Evolutionary conservation across 2,329 filamentous ascomycete genomes (phyloP), one percentile per base, ranked within the genome.

Genomic region (Mycogone perniciosa): DNA sequence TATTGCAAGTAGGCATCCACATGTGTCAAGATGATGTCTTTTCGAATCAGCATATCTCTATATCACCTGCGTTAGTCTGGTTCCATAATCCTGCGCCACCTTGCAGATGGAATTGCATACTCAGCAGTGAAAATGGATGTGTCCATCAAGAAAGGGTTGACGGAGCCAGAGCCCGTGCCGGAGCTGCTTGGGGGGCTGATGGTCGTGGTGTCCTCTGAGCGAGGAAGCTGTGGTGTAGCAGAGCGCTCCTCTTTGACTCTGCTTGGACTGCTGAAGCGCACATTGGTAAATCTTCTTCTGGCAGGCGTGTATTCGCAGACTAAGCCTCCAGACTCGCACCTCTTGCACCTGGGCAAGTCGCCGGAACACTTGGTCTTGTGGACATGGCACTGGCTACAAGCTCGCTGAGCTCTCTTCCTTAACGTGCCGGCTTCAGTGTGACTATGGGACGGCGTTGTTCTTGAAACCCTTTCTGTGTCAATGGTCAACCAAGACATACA

Each of bases 301-400:
- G 67, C 62, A 0, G 65, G 62, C 10, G 63, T 66, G 53, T 73
- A 73, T 54, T 71, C 70, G 60, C 71, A 73, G 11, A 48, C 44
- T n/a, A 72, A 54, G 29, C 63, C 61, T 31, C 59, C 58, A 2
- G 54, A 54, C 42, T 68, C 63, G 54, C 71, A 73, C 48, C 71
- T 60, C 54, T 66, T 64, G 54, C 71, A 73, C 30, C 59, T 59
- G 5, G 70, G 70, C 42, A 70, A 50, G 45, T 72, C 70, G 20
- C 70, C 69, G 1, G 69, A 71, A 52, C 71, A 73, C 52, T 71
- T 72, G 1, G 70, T 72, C 57, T 73, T 73, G 57, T 72, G 69
- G 3, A 63, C 51, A 54, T 72, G 70, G 31, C 71, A 73, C 46
- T 71, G 63, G 27, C 61, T 64, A 55, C 71, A 73, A n/a, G 71